Base-by-base conservation (phyloP, 1,284 basidiomycete species). In the Peniophora sp. region DNA sequence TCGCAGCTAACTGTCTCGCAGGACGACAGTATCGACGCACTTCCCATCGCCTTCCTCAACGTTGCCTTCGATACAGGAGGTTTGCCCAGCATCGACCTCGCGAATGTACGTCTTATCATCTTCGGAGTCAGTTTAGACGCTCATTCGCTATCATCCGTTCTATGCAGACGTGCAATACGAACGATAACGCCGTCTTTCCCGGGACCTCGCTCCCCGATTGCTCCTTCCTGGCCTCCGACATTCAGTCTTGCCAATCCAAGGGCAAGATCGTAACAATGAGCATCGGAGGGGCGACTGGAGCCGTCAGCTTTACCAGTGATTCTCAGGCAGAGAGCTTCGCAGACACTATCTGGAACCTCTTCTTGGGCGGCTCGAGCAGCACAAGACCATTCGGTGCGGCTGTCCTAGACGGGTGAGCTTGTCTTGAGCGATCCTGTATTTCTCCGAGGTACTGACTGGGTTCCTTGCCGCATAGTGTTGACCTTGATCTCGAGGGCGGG, bases 401-500 rank as follows among this genome's bases (percentile, higher is more conserved):
- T 1, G 76, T 84, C 8, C 70, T 86, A 12, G 84, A 86, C 55
- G 84, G 83, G 79, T 82, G 54, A 20, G 71, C 44, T 17, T 3
- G 8, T 24, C 39, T 45, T 24, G 27, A 32, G 27, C 27, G 6
- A 6, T 32, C 27, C 12, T 32, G 27, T 32, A 12, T 32, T 32
- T 32, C 27, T 32, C 27, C 27, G 27, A 32, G 27, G 12, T 5
- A 12, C 27, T 32, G 27, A 32, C 27, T 32, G 27, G 27, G 12
- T 32, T 32, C 27, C 23, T 17, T 15, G 34, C 23, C 42, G 35
- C 23, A 22, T 47, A 82, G 81, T 35, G 65, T 85, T 49, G 83
- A 85, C 58, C 64, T 85, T 43, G 83, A 85, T 58, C 79, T 85
- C 52, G 83, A 85, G 65, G 78, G 79, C 22, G 83, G 83, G 5